phyloP scores from a whole-genome alignment of 345 rosid species.

The Corchorus capsularis region DNA sequence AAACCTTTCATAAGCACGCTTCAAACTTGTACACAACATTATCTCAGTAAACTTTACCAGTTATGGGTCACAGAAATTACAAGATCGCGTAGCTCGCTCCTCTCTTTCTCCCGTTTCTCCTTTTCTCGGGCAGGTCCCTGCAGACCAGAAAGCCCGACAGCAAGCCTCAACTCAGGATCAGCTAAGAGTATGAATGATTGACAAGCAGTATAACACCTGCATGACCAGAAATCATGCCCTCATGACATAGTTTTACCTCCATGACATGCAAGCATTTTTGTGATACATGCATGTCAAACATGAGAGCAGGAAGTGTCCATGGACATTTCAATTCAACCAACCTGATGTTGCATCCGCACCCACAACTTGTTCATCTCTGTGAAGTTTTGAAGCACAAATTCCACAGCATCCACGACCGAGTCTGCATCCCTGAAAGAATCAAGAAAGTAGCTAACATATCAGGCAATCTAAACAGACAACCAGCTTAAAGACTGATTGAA shows the following conservation, averaged over 20 bases:
- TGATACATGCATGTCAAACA: conserved; percentile 65
- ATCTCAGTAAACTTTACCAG: conserved; percentile 49
- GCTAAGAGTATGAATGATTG: conserved; percentile 91
- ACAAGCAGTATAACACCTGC: conserved; percentile 95
- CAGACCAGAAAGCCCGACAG: conserved; percentile 99
- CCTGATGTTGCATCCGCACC: conserved; percentile 99
- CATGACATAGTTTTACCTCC: conserved; percentile 70
- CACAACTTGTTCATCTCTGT: conserved; percentile 99
- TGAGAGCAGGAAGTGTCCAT: conserved; percentile 55
- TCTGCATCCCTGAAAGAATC: conserved; percentile 79
- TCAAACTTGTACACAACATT: conserved; percentile 37
- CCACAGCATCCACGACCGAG: conserved; percentile 88
- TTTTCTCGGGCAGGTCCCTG: conserved; percentile 99
- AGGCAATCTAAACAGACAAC: conserved; percentile 5
- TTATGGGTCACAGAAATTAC: conserved; percentile 61
- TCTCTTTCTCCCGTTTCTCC: conserved; percentile 98
- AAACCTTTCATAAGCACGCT: conserved; percentile 10
- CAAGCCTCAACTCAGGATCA: conserved; percentile 98
- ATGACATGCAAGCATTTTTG: conserved; percentile 59
- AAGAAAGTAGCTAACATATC: conserved; percentile 19
- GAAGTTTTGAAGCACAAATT: conserved; percentile 94
- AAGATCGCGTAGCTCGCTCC: conserved; percentile 99
- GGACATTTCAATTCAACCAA: conserved; percentile 61
- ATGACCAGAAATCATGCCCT: conserved; percentile 96
- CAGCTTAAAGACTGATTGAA: conserved; percentile 11